phyloP scores from a whole-genome alignment of 805 yeast genomes.

The Tanozyma kutaoensis region DNA sequence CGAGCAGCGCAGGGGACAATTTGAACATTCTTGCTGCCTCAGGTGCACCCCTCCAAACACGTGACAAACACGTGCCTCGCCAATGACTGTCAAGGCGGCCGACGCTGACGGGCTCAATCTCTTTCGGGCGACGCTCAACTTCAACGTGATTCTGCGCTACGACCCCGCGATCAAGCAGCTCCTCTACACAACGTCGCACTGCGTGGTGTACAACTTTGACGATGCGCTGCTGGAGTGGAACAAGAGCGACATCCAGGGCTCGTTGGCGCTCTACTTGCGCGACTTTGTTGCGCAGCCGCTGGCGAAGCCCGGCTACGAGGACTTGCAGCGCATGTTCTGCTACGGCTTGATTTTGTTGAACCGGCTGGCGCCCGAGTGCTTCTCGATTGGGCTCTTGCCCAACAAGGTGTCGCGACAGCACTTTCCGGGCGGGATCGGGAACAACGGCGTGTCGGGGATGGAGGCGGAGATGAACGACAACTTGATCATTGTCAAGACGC shows the following conservation, averaged over 20 bases:
- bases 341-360: slow-evolving; percentile 64
- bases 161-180: slow-evolving; percentile 62
- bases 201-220: slow-evolving; percentile 56
- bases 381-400: slow-evolving; percentile 56
- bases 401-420: slow-evolving; percentile 33
- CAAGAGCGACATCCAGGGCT: slow-evolving; percentile 59
- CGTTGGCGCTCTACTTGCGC: slow-evolving; percentile 51
- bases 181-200: slow-evolving; percentile 56
- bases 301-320: slow-evolving; percentile 6
- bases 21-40: no score
- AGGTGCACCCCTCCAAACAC: no score
- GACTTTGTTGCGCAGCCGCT: slow-evolving; percentile 18
- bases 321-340: slow-evolving; percentile 34
- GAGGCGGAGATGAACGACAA: slow-evolving; percentile 59
- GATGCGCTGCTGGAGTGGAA: slow-evolving; percentile 50
- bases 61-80: no score
- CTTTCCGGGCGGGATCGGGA: slow-evolving; percentile 21
- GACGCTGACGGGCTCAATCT: slow-evolving; percentile 46
- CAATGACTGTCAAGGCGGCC: no score
- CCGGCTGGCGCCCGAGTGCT: slow-evolving; percentile 55
- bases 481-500: slow-evolving; percentile 54
- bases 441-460: slow-evolving; percentile 29
- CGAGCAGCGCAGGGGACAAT: no score
- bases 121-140: slow-evolving; percentile 56
- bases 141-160: slow-evolving; percentile 64